Evolutionary conservation across 2,329 filamentous ascomycete species (phyloP).

Genomic region (Colletotrichum tamarilloi): DNA sequence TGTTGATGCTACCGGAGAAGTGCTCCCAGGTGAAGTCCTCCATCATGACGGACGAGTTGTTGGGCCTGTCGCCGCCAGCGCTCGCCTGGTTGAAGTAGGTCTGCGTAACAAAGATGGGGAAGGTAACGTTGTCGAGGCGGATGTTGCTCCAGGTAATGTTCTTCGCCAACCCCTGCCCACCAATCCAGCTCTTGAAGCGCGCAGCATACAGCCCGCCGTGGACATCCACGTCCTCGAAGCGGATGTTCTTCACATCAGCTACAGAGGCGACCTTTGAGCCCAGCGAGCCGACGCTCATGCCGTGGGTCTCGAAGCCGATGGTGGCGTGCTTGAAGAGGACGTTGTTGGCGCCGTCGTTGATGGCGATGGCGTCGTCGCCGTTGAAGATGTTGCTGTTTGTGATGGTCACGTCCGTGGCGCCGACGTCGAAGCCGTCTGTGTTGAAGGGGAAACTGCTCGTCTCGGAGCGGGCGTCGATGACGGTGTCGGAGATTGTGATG

Average conservation of each 20-base stretch:
- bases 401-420: slow-evolving; percentile 44
- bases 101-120: slow-evolving; percentile 59
- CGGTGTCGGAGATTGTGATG: slow-evolving; percentile 51
- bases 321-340: slow-evolving; percentile 51
- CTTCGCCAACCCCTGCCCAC: slow-evolving; percentile 52
- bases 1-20: slow-evolving; percentile 54
- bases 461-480: slow-evolving; percentile 51
- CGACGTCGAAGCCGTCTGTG: slow-evolving; percentile 49
- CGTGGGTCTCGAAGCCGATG: slow-evolving; percentile 56
- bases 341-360: slow-evolving; percentile 50
- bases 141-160: slow-evolving; percentile 58
- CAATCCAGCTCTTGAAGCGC: slow-evolving; percentile 56
- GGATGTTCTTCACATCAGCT: slow-evolving; percentile 49
- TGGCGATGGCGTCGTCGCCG: slow-evolving; percentile 55
- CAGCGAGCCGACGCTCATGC: slow-evolving; percentile 55
- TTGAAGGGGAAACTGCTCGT: slow-evolving; percentile 54
- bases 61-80: slow-evolving; percentile 45
- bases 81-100: slow-evolving; percentile 53
- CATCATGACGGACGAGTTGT: slow-evolving; percentile 54
- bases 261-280: slow-evolving; percentile 48
- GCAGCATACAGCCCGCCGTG: slow-evolving; percentile 53
- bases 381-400: slow-evolving; percentile 49
- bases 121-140: slow-evolving; percentile 54
- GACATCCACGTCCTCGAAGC: slow-evolving; percentile 55
- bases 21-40: slow-evolving; percentile 53